These are phyloP conservation scores for Penicillium longicatenatum DNA, from an alignment of 495 filamentous ascomycete genomes.

Conservation along the genomic window DNA sequence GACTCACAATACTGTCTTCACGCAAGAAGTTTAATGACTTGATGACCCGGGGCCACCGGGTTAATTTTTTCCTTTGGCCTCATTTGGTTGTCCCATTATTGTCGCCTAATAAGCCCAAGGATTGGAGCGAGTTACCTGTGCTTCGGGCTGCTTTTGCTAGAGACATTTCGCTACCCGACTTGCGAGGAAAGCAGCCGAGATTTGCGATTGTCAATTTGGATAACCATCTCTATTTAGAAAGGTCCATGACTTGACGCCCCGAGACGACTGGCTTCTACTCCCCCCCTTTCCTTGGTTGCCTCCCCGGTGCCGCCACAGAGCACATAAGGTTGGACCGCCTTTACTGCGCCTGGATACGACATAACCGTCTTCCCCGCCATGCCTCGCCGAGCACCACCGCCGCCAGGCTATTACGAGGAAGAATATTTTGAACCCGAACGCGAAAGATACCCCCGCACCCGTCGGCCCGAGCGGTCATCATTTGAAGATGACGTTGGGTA, in stretches of 20 bases:
- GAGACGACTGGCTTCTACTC: background rate
- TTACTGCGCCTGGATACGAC: background rate
- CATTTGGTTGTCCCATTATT: background rate
- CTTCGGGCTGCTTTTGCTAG: too few relatives aligned
- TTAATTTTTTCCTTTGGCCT: background rate
- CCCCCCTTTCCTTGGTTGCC: background rate
- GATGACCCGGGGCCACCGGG: background rate
- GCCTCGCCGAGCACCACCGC: conserved; percentile 38
- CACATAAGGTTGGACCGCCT: background rate
- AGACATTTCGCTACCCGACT: too few relatives aligned
- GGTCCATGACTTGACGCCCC: background rate
- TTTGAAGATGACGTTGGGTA: conserved; percentile 28
- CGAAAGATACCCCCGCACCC: conserved; percentile 20
- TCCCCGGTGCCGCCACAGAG: background rate
- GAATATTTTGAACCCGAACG: conserved; percentile 33
- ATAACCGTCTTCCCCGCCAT: conserved; percentile 28
- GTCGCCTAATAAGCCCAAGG: background rate
- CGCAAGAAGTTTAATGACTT: background rate
- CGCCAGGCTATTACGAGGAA: conserved; percentile 35
- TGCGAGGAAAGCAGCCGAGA: too few relatives aligned
- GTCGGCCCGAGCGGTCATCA: conserved; percentile 21
- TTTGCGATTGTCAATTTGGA: background rate
- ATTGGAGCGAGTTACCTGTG: background rate
- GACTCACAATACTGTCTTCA: background rate
- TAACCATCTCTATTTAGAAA: background rate